These are phyloP conservation scores for Poa pratensis DNA, from an alignment of 176 grass and related monocot genomes.

Conservation along the genomic window DNA sequence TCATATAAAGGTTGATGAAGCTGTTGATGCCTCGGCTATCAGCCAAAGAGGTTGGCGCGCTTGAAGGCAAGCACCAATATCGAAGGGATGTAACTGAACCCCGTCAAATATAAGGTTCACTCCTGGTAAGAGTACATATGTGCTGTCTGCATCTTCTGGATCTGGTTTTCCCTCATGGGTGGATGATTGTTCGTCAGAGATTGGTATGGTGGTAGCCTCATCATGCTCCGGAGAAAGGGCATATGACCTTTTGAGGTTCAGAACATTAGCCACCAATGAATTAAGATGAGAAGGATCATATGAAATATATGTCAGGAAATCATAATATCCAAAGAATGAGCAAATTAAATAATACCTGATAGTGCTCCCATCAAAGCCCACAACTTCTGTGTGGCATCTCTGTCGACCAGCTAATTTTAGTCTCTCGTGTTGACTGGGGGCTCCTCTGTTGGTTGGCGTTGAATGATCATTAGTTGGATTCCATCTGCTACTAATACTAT, in stretches of 20 bases:
- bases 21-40: constrained; percentile 81
- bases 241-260: constrained; percentile 65
- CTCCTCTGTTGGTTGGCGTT: constrained; percentile 48
- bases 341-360: constrained; percentile 69
- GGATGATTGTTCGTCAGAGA: constrained; percentile 62
- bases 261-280: constrained; percentile 24
- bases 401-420: constrained; percentile 69
- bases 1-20: constrained; percentile 54
- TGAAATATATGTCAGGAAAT: constrained; percentile 10
- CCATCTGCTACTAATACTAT: constrained; percentile 86
- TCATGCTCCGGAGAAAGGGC: constrained; percentile 67
- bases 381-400: constrained; percentile 68
- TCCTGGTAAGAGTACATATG: constrained; percentile 79
- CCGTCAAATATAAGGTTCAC: constrained; percentile 95
- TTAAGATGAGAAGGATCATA: constrained; percentile 24
- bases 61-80: constrained; percentile 89
- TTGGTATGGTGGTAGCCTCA: constrained; percentile 47
- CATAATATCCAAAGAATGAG: constrained; percentile 11
- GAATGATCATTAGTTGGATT: constrained; percentile 60
- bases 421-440: constrained; percentile 60
- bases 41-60: constrained; percentile 80
- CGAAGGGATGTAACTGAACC: constrained; percentile 73
- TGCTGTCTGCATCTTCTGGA: constrained; percentile 71
- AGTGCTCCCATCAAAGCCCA: constrained; percentile 86
- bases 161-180: constrained; percentile 56